Conservation (phyloP, 495 filamentous ascomycete species). For the Poronia punctata region DNA sequence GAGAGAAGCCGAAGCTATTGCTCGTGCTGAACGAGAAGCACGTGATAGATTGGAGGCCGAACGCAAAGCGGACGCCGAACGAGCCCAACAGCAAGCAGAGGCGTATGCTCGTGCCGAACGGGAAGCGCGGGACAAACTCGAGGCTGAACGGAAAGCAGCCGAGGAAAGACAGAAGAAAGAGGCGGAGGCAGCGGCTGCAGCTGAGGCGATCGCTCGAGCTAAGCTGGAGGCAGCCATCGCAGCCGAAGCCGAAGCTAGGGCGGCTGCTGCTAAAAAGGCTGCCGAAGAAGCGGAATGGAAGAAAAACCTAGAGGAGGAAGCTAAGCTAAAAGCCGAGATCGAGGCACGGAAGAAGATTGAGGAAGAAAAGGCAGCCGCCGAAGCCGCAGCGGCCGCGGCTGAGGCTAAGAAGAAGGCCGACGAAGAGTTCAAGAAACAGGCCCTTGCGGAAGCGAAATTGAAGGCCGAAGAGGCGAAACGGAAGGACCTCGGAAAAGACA, state of each 20-base stretch:
- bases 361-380: conserved; percentile 23
- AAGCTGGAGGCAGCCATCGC: conserved; percentile 34
- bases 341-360: conserved; percentile 27
- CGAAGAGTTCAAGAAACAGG: conserved; percentile 39
- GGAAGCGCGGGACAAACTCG: conserved; percentile 29
- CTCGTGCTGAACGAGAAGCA: conserved; percentile 31
- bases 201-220: conserved; percentile 31
- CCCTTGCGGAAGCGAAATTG: conserved; percentile 35
- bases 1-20: conserved; percentile 23
- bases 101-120: conserved; percentile 31
- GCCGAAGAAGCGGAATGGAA: conserved; percentile 44
- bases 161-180: conserved; percentile 48
- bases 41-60: conserved; percentile 35
- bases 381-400: conserved; percentile 24
- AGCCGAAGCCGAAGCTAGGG: conserved; percentile 36
- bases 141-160: conserved; percentile 36
- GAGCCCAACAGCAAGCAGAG: conserved; percentile 29
- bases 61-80: conserved; percentile 25
- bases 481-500: conserved; percentile 36
- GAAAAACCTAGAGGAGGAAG: conserved; percentile 31
- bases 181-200: conserved; percentile 39
- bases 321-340: conserved; percentile 23
- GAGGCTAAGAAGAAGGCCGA: conserved; percentile 34
- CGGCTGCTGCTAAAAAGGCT: conserved; percentile 31
- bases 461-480: conserved; percentile 49